Percentiles rank a stretch among this genome's conserved stretches.
Evolutionary conservation across 2,329 filamentous ascomycete genomes (phyloP).

Genomic region (Rhynchosporium graminicola): DNA sequence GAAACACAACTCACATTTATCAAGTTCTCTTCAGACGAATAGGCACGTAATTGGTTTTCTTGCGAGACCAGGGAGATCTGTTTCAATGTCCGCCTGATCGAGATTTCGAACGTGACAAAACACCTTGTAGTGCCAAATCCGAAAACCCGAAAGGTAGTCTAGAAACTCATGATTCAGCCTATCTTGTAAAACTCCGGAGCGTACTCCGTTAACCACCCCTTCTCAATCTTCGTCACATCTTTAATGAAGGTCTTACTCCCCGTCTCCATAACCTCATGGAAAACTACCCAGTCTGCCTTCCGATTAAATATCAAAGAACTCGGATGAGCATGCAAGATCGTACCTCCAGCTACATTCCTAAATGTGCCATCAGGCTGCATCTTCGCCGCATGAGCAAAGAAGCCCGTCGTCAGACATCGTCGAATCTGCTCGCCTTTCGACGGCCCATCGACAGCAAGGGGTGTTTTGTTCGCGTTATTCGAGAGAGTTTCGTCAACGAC

Average conservation of each 20-base stretch:
- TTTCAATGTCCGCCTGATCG: too few species aligned
- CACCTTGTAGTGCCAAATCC: background rate
- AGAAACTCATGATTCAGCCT: slow-evolving; percentile 11
- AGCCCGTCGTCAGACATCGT: slow-evolving; percentile 83
- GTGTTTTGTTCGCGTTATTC: slow-evolving; percentile 36
- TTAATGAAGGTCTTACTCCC: slow-evolving; percentile 85
- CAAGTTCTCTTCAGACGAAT: too few species aligned
- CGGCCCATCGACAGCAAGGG: slow-evolving; percentile 43
- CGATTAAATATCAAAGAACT: slow-evolving; percentile 94
- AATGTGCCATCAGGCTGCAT: slow-evolving; percentile 95
- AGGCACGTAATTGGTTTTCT: too few species aligned
- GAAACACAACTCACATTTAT: too few species aligned
- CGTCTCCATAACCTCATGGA: slow-evolving; percentile 90
- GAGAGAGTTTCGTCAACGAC: slow-evolving; percentile 64
- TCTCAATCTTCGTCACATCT: slow-evolving; percentile 92
- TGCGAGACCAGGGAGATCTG: too few species aligned
- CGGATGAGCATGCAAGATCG: slow-evolving; percentile 82
- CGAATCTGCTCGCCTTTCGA: slow-evolving; percentile 72
- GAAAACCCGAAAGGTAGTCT: background rate
- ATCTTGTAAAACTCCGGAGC: slow-evolving; percentile 79
- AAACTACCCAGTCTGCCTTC: slow-evolving; percentile 95
- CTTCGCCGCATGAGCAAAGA: slow-evolving; percentile 88
- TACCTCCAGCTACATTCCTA: slow-evolving; percentile 77
- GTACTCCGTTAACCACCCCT: slow-evolving; percentile 88
- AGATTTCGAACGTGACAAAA: background rate